Percentiles rank a stretch among this genome's conserved stretches.
phyloP scores from a whole-genome alignment of 139 green algal species.

The Chlamydomonas schloesseri region DNA sequence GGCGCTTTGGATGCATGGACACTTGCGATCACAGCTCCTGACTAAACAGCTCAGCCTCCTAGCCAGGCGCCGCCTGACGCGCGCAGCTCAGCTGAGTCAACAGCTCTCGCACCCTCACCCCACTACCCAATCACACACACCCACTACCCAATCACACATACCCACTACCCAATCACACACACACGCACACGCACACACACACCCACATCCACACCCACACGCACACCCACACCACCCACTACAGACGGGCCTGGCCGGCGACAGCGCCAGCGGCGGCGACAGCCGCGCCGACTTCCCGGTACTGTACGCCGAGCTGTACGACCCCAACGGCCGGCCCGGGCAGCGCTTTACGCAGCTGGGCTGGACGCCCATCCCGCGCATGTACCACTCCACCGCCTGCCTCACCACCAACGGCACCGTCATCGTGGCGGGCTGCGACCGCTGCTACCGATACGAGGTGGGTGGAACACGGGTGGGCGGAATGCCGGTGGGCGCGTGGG shows the following conservation, averaged over 20 bases:
- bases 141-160: too few relatives aligned
- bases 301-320: constrained; percentile 49
- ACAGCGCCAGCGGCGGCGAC: constrained; percentile 40
- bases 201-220: too few relatives aligned
- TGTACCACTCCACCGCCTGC: constrained; percentile 53
- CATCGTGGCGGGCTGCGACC: constrained; percentile 45
- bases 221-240: not conserved
- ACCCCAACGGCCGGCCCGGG: not conserved
- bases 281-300: constrained; percentile 42
- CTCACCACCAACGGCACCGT: constrained; percentile 59
- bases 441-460: constrained; percentile 20
- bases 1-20: too few relatives aligned
- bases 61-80: too few relatives aligned
- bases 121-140: too few relatives aligned
- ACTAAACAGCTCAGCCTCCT: too few relatives aligned
- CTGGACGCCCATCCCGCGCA: constrained; percentile 11
- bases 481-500: too few relatives aligned
- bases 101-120: too few relatives aligned
- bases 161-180: not conserved
- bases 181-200: not conserved
- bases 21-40: too few relatives aligned
- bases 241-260: constrained; percentile 37
- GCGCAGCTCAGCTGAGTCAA: too few relatives aligned
- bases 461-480: too few relatives aligned
- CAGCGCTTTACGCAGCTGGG: constrained; percentile 24